Evolutionary conservation across 2,329 filamentous ascomycete genomes (phyloP).

Genomic region (Chaetomiaceae sp.): DNA sequence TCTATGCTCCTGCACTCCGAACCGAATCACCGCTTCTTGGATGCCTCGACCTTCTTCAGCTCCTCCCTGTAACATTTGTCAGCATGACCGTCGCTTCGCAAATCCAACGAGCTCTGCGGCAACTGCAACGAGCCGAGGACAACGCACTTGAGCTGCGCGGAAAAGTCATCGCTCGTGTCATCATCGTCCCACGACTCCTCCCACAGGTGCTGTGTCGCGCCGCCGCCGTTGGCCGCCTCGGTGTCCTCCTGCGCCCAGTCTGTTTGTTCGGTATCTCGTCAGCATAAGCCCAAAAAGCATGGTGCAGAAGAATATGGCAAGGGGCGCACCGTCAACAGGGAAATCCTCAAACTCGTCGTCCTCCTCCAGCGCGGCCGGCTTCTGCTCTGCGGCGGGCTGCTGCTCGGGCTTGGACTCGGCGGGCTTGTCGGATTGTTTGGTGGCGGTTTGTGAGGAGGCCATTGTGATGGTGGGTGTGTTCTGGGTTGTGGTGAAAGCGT

Average conservation of each 20-base stretch:
- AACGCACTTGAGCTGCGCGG: slow-evolving; percentile 82
- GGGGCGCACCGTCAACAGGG: slow-evolving; percentile 76
- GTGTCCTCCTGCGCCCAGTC: slow-evolving; percentile 94
- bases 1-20: neutral
- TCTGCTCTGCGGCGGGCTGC: slow-evolving; percentile 54
- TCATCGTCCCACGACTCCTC: slow-evolving; percentile 99
- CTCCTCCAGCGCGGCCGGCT: slow-evolving; percentile 75
- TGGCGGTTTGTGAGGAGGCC: slow-evolving; percentile 15
- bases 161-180: slow-evolving; percentile 95
- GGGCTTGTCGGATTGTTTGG: slow-evolving; percentile 34
- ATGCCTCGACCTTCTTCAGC: slow-evolving; percentile 84
- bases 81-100: neutral
- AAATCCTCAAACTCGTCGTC: slow-evolving; percentile 99
- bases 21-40: slow-evolving; percentile 54
- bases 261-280: too few species aligned
- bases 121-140: neutral
- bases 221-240: slow-evolving; percentile 67
- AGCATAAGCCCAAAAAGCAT: too few species aligned
- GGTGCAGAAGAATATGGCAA: neutral
- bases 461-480: slow-evolving; percentile 1
- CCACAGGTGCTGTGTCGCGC: slow-evolving; percentile 77
- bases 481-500: neutral
- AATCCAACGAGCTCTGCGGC: neutral
- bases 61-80: slow-evolving; percentile 61
- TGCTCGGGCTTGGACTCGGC: slow-evolving; percentile 42